phyloP scores from a whole-genome alignment of 2,329 filamentous ascomycete genomes.

The Aspergillus sojae region DNA sequence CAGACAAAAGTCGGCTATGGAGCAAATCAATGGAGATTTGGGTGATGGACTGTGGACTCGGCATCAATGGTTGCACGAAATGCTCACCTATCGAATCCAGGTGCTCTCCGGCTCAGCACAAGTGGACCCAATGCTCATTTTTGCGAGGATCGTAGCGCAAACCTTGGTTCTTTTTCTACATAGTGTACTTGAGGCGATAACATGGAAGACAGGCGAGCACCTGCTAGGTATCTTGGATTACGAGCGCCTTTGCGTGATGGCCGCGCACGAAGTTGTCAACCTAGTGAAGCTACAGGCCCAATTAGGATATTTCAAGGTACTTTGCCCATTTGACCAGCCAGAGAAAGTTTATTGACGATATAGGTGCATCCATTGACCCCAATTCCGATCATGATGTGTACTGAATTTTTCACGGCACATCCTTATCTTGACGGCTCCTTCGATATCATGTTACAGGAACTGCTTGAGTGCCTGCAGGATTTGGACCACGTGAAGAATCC shows the following conservation, averaged over 20 bases:
- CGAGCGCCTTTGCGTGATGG: constrained; percentile 22
- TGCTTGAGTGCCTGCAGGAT: constrained; percentile 20
- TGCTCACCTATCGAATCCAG: constrained; percentile 20
- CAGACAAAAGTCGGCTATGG: constrained; percentile 18
- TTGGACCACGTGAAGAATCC: constrained; percentile 23
- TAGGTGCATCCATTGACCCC: constrained; percentile 26
- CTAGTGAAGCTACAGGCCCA: constrained; percentile 22
- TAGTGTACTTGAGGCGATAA: constrained; percentile 21
- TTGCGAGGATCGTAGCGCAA: constrained; percentile 21
- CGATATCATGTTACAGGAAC: constrained; percentile 21
- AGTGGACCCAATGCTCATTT: constrained; percentile 23
- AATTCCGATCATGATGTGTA: constrained; percentile 24
- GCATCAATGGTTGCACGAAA: constrained; percentile 21
- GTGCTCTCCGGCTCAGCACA: constrained; percentile 14
- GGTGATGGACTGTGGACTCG: constrained; percentile 21
- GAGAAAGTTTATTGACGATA: background rate
- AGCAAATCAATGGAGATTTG: constrained; percentile 15
- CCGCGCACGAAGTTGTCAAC: constrained; percentile 22
- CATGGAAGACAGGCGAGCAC: constrained; percentile 24
- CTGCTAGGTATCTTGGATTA: constrained; percentile 22
- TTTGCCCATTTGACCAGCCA: background rate
- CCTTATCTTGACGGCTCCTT: constrained; percentile 21
- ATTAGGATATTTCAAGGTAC: constrained; percentile 24
- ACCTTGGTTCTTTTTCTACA: constrained; percentile 23
- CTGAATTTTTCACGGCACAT: constrained; percentile 23